These are phyloP conservation scores for Chlamydomonas sphaeroides DNA, from an alignment of 139 green algal genomes.

Conservation along the genomic window DNA sequence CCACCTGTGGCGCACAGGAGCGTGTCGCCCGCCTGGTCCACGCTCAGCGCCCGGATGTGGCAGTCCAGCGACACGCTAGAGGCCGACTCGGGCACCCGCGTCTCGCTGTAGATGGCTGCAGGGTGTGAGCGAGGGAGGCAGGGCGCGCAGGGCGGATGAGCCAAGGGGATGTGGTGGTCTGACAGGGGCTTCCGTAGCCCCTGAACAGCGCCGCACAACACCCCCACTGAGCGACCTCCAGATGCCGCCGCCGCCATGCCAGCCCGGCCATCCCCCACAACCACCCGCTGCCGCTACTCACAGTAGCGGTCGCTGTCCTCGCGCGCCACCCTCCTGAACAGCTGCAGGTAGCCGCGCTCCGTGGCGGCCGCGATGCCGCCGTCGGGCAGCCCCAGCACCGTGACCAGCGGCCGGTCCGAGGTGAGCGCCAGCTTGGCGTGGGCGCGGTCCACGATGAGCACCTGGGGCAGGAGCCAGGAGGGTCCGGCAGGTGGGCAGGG, in stretches of 20 bases:
- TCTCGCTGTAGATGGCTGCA: constrained; percentile 35
- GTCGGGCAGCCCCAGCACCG: constrained; percentile 21
- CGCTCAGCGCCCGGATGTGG: constrained; percentile 12
- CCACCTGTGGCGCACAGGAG: constrained; percentile 31
- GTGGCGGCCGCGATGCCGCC: constrained; percentile 11
- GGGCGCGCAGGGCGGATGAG: neutral
- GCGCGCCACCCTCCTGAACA: neutral
- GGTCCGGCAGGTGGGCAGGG: neutral
- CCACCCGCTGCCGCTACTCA: neutral
- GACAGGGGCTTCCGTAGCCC: no score
- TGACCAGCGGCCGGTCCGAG: constrained; percentile 10
- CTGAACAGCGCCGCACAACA: neutral
- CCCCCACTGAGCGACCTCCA: no score
- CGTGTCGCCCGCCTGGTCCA: constrained; percentile 7
- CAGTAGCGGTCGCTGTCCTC: neutral
- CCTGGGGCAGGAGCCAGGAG: neutral
- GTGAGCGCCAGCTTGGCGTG: neutral
- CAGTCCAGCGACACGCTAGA: constrained; percentile 8
- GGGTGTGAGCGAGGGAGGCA: neutral
- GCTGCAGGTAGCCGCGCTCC: constrained; percentile 27
- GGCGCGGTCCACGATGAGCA: constrained; percentile 14
- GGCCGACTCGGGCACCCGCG: constrained; percentile 17
- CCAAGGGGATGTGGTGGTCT: no score
- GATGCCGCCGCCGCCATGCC: no score
- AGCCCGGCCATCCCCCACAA: neutral